These are phyloP conservation scores for Ceratopteris richardii DNA, from an alignment of 75 land plant species.

Conservation along the genomic window DNA sequence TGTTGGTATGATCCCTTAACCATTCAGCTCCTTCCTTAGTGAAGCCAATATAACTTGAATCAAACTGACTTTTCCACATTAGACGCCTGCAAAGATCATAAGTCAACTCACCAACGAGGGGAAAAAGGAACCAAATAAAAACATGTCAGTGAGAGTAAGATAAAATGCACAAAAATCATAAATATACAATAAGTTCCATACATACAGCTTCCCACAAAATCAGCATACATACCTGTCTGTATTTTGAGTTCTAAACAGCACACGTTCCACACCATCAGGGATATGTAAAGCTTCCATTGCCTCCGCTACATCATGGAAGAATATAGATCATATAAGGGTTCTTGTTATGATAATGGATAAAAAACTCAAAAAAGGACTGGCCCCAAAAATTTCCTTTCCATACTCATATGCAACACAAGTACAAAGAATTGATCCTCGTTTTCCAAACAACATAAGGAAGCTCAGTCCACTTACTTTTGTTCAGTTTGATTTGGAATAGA, in stretches of 20 bases:
- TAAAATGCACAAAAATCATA: too few relatives aligned
- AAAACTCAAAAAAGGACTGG: not conserved
- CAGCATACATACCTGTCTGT: slow-evolving; percentile 73
- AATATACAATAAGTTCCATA: too few relatives aligned
- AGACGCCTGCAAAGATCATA: slow-evolving; percentile 62
- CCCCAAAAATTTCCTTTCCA: not conserved
- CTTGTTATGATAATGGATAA: not conserved
- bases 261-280: slow-evolving; percentile 80
- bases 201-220: too few relatives aligned
- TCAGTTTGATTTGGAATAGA: too few relatives aligned
- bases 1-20: slow-evolving; percentile 75
- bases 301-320: slow-evolving; percentile 81
- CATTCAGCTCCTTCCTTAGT: slow-evolving; percentile 85
- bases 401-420: too few relatives aligned
- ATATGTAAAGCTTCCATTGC: slow-evolving; percentile 65
- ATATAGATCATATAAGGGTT: not conserved
- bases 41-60: slow-evolving; percentile 73
- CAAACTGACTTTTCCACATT: slow-evolving; percentile 78
- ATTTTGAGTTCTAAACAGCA: slow-evolving; percentile 83
- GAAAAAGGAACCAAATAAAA: too few relatives aligned
- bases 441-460: too few relatives aligned
- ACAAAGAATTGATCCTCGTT: too few relatives aligned
- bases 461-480: too few relatives aligned
- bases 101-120: too few relatives aligned
- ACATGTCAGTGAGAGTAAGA: too few relatives aligned